Evolutionary conservation across 139 green algal genomes (phyloP), one percentile per base, ranked within the genome.

Genomic region (Coelastrella sp.): DNA sequence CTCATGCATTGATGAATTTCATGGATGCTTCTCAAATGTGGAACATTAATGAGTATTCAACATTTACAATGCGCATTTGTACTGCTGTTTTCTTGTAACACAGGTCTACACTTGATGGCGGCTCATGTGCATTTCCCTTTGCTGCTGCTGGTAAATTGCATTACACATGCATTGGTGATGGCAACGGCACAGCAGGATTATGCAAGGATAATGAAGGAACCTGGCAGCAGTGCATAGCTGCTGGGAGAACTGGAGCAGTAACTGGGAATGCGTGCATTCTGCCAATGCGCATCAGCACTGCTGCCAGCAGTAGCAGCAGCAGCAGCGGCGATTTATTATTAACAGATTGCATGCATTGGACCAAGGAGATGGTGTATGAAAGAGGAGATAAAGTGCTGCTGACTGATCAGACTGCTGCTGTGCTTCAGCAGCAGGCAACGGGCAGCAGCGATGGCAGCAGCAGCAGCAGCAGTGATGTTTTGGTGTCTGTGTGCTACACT

Each of bases 111-210:
- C 25, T 79, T 0, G 34, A 8, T 43, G 71, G 71, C 19, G 13
- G 2, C 0, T 43, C 25, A 30, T 79, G 71, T 32, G 21, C 40
- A 19, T 62, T 79, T 6, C 71, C 71, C 71, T 79, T 79, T 79
- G 71, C 38, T 3, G 8, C 25, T 1, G 38, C 27, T 23, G 71
- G 71, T 23, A 32, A 62, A 17, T 43, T 79, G 9, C 43, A 79
- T 37, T 79, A 45, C 41, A 62, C 32, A 27, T 79, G 71, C 71
- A 62, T 35, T 27, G 40, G 41, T 32, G 32, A 5, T 9, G 32
- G n/a, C 71, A 79, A 79, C 41, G 71, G 71, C 41, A 79, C 71
- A 5, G 71, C 71, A 30, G 71, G 71, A n/a, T n/a, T 79, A 21
- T 79, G 66, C 66, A 75, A 75, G 35, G 35, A 75, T 51, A 41